phyloP scores from a whole-genome alignment of 352 stramenopile species.

The Hyaloperonospora arabidopsidis region DNA sequence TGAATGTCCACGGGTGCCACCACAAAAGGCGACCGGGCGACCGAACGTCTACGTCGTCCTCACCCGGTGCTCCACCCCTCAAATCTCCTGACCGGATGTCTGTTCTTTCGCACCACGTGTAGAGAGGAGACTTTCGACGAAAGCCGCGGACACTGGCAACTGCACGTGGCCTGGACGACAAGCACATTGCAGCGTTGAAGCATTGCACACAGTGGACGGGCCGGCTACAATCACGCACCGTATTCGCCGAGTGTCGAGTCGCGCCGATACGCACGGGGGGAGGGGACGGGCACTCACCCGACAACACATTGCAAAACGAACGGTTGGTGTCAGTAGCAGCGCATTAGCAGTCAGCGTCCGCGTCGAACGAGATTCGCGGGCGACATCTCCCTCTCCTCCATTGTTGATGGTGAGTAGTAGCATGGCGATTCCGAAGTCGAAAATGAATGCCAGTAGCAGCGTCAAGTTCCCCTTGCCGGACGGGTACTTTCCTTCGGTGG shows the following conservation, averaged over 20 bases:
- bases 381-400: background rate
- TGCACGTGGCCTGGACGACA: slow-evolving; percentile 13
- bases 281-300: slow-evolving; percentile 10
- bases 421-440: slow-evolving; percentile 9
- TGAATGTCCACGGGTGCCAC: too few species aligned
- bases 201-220: slow-evolving; percentile 30
- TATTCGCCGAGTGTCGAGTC: too few species aligned
- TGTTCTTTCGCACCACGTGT: slow-evolving; percentile 3
- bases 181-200: slow-evolving; percentile 28
- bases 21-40: too few species aligned
- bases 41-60: too few species aligned
- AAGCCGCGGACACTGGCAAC: slow-evolving; percentile 18
- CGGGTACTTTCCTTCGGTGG: slow-evolving; percentile 31
- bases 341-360: background rate
- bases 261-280: slow-evolving; percentile 3
- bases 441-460: slow-evolving; percentile 22
- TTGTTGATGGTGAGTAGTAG: slow-evolving; percentile 4
- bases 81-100: slow-evolving; percentile 16
- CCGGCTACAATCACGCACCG: slow-evolving; percentile 19
- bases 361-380: background rate
- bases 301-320: slow-evolving; percentile 33
- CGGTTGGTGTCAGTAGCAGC: slow-evolving; percentile 11
- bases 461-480: slow-evolving; percentile 35
- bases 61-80: too few species aligned
- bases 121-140: slow-evolving; percentile 20